A percentile compares a stretch with the other conserved stretches of the same genome.
Evolutionary conservation across 495 filamentous ascomycete genomes (phyloP).

Genomic region (Ramalina intermedia): DNA sequence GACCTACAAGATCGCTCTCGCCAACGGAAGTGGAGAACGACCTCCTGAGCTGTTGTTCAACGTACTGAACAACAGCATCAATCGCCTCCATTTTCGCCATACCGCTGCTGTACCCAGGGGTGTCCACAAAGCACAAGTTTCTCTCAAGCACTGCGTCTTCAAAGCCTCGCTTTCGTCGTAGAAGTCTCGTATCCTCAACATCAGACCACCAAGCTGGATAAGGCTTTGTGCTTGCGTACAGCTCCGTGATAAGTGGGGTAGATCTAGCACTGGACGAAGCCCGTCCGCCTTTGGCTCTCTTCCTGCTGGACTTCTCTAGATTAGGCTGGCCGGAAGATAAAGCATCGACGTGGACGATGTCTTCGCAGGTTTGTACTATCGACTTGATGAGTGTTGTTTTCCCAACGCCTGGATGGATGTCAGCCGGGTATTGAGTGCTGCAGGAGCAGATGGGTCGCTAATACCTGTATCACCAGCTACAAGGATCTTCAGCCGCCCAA

Average conservation of each 20-base stretch:
- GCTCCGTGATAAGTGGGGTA: constrained; percentile 53
- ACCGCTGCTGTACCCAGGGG: constrained; percentile 52
- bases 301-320: constrained; percentile 13
- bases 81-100: constrained; percentile 53
- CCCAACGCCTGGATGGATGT: constrained; percentile 38
- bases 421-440: not conserved
- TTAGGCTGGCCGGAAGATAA: constrained; percentile 33
- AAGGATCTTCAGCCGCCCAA: constrained; percentile 79
- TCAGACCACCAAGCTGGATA: constrained; percentile 96
- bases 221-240: constrained; percentile 83
- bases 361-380: constrained; percentile 85
- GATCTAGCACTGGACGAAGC: constrained; percentile 17
- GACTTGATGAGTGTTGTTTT: constrained; percentile 89
- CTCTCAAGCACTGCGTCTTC: constrained; percentile 77
- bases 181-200: constrained; percentile 54
- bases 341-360: constrained; percentile 91
- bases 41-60: constrained; percentile 57
- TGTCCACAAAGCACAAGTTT: constrained; percentile 93
- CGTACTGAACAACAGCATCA: constrained; percentile 56
- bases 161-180: constrained; percentile 62
- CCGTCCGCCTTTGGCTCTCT: constrained; percentile 18
- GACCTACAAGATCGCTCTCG: constrained; percentile 60
- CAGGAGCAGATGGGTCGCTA: constrained; percentile 4
- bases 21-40: constrained; percentile 41
- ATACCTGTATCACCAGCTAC: constrained; percentile 73